phyloP scores from a whole-genome alignment of 768 basidiomycete genomes.

The Pleurotus platypus region DNA sequence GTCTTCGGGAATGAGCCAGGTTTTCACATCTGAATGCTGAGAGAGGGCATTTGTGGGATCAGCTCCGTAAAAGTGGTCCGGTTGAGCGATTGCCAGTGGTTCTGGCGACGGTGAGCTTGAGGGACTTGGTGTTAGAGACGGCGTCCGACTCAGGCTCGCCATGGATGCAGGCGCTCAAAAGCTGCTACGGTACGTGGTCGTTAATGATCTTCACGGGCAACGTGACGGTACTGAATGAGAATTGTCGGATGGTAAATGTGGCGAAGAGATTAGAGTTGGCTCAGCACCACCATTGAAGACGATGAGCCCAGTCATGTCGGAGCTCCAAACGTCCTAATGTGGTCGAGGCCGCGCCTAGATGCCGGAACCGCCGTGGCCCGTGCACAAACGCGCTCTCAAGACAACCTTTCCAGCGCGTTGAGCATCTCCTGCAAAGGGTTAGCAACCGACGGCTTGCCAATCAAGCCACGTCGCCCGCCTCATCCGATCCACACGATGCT shows the following conservation, averaged over 20 bases:
- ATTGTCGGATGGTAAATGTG: neutral
- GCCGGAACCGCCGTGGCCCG: neutral
- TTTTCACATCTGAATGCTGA: conserved; percentile 57
- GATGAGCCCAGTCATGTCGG: conserved; percentile 2
- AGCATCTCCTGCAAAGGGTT: too few relatives aligned
- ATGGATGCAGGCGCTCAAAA: conserved; percentile 14
- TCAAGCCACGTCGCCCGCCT: too few relatives aligned
- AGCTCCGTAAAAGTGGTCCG: conserved; percentile 79
- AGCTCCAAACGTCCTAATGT: neutral
- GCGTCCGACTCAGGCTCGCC: conserved; percentile 31
- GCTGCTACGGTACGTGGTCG: too few relatives aligned
- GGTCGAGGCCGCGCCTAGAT: neutral
- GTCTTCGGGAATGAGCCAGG: conserved; percentile 74
- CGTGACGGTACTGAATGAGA: too few relatives aligned
- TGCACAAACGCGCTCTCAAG: neutral
- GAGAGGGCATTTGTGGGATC: conserved; percentile 54
- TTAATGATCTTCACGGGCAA: too few relatives aligned
- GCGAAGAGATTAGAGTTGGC: neutral
- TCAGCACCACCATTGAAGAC: neutral
- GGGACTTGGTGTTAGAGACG: conserved; percentile 36
- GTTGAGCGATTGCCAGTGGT: conserved; percentile 47
- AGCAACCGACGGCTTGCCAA: too few relatives aligned
- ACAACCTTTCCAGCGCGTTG: too few relatives aligned
- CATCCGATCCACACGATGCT: too few relatives aligned
- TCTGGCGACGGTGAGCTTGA: conserved; percentile 54